Base-by-base conservation (phyloP, 2,329 filamentous ascomycete genomes). In the Colletotrichum liriopes region DNA sequence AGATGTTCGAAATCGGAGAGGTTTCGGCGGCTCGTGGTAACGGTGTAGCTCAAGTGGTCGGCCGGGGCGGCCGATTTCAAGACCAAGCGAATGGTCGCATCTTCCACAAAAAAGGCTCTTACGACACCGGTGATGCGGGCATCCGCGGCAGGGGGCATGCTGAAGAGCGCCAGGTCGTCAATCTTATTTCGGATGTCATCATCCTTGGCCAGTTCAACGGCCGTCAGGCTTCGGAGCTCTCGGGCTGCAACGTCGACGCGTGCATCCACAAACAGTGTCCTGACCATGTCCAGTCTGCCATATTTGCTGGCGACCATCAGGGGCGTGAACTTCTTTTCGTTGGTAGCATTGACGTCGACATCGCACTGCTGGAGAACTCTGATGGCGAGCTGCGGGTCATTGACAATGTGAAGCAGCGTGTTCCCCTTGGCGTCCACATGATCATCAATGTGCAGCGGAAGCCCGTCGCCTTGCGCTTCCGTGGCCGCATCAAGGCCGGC, bases 301-400 rank as follows among this genome's bases (percentile, higher is more conserved):
- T 98, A 99, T 81, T 99, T 99, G 88, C 96, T 98, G 9, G 96
- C 96, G 74, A 99, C 93, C 96, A 99, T 99, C 68, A 99, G 86
- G 1, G 96, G 92, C 0, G 97, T 99, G 79, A 99, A 98, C 59
- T 91, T 93, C 83, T 94, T 98, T 77, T 98, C 95, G 78, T 99
- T 99, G 11, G 92, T 93, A 11, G 96, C 95, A 82, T 99, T 99
- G 67, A 96, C 94, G 79, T 99, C 95, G n/a, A 95, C 93, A 76
- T 99, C 96, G 82, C 95, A 97, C 72, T 92, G 89, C 67, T 93
- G 89, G 45, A 99, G 85, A 51, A 98, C 93, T 72, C 90, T 89
- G 65, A 91, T 79, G 2, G 94, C 93, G 59, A 98, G 87, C 67
- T 91, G 88, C 11, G 93, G 89, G 78, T 98, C 94, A 76, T 96